Evolutionary conservation across 192 early-diverging fungal genomes (phyloP), one percentile per base, ranked within the genome.

Genomic region (Coemansia sp.): DNA sequence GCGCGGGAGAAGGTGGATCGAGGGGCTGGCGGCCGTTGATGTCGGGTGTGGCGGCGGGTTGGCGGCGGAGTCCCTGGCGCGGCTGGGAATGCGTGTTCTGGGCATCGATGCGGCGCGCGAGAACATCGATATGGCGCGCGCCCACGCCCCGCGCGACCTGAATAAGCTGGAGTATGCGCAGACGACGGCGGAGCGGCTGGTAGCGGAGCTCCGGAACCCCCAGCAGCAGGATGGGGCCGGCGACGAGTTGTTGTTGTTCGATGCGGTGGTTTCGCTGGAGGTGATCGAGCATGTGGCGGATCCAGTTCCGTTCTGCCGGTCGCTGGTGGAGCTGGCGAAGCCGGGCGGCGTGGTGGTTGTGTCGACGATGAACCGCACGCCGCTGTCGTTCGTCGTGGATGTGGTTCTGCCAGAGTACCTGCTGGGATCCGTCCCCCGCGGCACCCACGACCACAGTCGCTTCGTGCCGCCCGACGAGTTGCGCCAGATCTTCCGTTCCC

Each of bases 41-140:
- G 89, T 99, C 11, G 97, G 97, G 2, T 95, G 97, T 76, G 97
- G 97, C 26, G 97, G 95, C 39, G 97, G 97, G 6, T 68, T 99
- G 39, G 84, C 97, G 41, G 85, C 90, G 0, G 94, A 99, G 88
- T 69, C 92, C 0, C 66, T 97, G 61, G 90, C 88, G n/a, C 85
- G 93, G 39, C 62, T 97, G 45, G 95, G 93, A 6, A 86, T 85
- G 8, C 61, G 61, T 0, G 91, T 94, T 2, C 74, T 90, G 56
- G 96, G 94, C 16, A 84, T 91, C 48, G 97, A 98, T 75, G 97
- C 97, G 12, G 89, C 90, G 1, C 54, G 40, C n/a, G 92, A 95
- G 62, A 96, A 94, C 71, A 84, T 96, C 54, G 63, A 83, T 52
- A 91, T 95, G 74, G 97, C 97, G 2, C 73, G 75, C 19, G 49